Conservation (phyloP, 2,329 filamentous ascomycete species). For the Neurospora crassa region DNA sequence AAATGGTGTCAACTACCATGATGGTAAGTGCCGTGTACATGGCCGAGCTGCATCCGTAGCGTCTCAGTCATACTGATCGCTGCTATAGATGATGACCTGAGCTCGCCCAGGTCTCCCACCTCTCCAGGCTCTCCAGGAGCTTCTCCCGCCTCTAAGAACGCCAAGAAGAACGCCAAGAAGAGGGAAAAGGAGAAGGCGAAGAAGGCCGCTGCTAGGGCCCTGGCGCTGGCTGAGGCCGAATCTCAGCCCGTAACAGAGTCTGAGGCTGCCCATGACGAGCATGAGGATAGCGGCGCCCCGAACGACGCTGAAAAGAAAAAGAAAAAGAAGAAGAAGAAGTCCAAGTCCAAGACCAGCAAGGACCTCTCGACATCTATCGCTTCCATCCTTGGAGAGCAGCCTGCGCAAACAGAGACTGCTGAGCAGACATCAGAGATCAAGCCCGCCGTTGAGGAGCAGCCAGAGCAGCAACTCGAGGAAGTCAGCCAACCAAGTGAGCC, state of each 20-base stretch:
- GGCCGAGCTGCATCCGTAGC: conserved; percentile 19
- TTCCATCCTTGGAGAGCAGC: not conserved
- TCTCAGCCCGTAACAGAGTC: conserved; percentile 8
- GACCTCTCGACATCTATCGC: not conserved
- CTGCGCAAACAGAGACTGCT: conserved; percentile 1
- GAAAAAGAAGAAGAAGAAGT: conserved; percentile 17
- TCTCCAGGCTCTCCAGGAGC: not conserved
- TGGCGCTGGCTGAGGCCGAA: conserved; percentile 6
- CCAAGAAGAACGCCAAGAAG: conserved; percentile 18
- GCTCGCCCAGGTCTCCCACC: not conserved
- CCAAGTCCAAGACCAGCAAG: conserved; percentile 11
- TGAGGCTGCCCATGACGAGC: conserved; percentile 10
- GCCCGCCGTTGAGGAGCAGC: not conserved
- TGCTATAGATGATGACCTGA: conserved; percentile 3
- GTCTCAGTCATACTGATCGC: not conserved
- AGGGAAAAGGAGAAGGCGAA: conserved; percentile 12
- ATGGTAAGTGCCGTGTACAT: conserved; percentile 29
- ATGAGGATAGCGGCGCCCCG: conserved; percentile 7
- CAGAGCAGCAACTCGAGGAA: not conserved
- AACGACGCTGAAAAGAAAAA: conserved; percentile 9
- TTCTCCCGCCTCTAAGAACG: conserved; percentile 7
- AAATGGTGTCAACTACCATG: conserved; percentile 33
- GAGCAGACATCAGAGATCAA: conserved; percentile 7
- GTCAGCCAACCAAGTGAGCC: not conserved
- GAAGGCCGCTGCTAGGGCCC: conserved; percentile 6